Evolutionary conservation across 805 yeast genomes (phyloP), one percentile per base, ranked within the genome.

Genomic region (Candida mattraensis): DNA sequence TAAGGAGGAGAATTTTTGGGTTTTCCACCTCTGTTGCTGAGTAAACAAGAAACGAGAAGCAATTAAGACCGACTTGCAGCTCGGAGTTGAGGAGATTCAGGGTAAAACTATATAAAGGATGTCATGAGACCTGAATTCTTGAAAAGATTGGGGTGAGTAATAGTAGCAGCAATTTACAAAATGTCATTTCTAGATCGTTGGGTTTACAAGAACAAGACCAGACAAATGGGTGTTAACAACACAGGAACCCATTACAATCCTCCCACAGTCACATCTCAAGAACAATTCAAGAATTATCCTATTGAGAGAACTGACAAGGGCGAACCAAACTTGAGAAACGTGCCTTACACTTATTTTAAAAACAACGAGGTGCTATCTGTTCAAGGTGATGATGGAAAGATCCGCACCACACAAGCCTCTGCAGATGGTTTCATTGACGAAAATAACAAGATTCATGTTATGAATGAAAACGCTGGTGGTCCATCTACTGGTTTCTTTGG

Each of bases 161-260:
- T 7, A 19, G 7, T 11, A 30, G n/a, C 26, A 9, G 4, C 11
- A 12, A 15, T 4, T 14, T 5, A 15, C 24, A 43, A 12, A 27
- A 59, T 56, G 61, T 60, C 65, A 13, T 61, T 61, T 33, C 26
- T 61, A 16, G 66, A 61, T 29, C 60, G 66, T 25, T 61, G 64
- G 64, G 39, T 61, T 11, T 54, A 54, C 48, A 45, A 54, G 15
- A 40, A 48, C 17, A 40, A 43, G 10, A 25, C 48, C 3, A 37
- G 31, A 15, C 48, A 50, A 30, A 37, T 39, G 33, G 32, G 55
- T 7, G 43, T 43, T 8, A 40, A 39, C 9, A 42, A 57, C 31
- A 56, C 64, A 0, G 65, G 64, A 7, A 41, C 47, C 7, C 37
- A 44, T 24, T 45, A 45, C 32, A 39, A 56, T 5, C 41, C 43